Conservation (phyloP, 441 rosid species). For the Brassica hybrid region DNA sequence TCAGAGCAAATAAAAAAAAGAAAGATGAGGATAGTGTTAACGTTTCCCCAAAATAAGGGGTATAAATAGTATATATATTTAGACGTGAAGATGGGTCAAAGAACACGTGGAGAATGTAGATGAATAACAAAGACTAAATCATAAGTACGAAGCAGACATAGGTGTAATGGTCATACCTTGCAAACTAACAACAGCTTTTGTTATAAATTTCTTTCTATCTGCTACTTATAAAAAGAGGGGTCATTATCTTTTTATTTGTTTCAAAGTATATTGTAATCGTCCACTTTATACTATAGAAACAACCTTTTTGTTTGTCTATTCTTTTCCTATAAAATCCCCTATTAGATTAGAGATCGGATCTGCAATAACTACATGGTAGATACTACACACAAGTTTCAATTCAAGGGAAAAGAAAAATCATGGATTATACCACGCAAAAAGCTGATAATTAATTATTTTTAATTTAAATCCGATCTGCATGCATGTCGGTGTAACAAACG, state of each 20-base stretch:
- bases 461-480: not conserved
- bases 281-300: not conserved
- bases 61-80: too few species aligned
- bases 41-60: too few species aligned
- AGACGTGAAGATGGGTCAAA: too few species aligned
- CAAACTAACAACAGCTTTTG: not conserved
- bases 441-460: not conserved
- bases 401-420: not conserved
- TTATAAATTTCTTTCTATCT: not conserved
- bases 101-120: not conserved
- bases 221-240: not conserved
- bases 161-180: not conserved
- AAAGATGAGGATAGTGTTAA: too few species aligned
- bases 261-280: not conserved
- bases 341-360: not conserved
- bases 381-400: not conserved
- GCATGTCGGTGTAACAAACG: not conserved
- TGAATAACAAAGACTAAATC: not conserved
- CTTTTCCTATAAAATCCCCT: not conserved
- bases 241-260: not conserved
- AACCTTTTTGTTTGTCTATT: not conserved
- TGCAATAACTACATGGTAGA: not conserved
- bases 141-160: slow-evolving; percentile 17
- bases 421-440: not conserved
- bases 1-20: too few species aligned